A percentile compares a stretch with the other conserved stretches of the same genome.
These are phyloP conservation scores for Immersiporthe knoxdaviesiana DNA, from an alignment of 2,329 filamentous ascomycete genomes.

Conservation along the genomic window DNA sequence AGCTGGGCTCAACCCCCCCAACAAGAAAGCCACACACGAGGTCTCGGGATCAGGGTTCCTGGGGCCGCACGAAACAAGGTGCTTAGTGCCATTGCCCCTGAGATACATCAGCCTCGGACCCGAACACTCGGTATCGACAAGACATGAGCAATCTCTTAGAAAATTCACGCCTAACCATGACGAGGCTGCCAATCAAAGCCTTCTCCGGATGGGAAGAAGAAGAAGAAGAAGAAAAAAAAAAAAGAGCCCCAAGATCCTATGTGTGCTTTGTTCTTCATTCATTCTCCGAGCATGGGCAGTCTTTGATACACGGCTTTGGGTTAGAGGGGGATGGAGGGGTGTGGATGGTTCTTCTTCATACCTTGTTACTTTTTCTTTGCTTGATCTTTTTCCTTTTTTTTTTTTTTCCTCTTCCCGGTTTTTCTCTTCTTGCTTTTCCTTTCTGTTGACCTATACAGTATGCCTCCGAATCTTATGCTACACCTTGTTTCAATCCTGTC, in stretches of 20 bases:
- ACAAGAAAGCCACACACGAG: conserved; percentile 17
- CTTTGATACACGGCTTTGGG: conserved; percentile 14
- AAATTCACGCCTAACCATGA: background rate
- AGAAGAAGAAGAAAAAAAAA: no score
- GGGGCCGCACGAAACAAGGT: conserved; percentile 15
- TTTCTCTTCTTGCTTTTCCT: conserved; percentile 7
- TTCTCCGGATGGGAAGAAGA: background rate
- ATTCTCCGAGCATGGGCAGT: conserved; percentile 8
- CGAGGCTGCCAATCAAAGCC: conserved; percentile 16
- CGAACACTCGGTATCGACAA: conserved; percentile 18
- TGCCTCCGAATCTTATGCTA: conserved; percentile 2
- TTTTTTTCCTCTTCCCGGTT: background rate
- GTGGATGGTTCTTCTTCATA: background rate
- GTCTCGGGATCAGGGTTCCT: conserved; percentile 12
- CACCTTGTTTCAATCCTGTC: background rate
- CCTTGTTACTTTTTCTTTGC: background rate
- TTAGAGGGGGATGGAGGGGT: background rate
- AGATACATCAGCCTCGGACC: conserved; percentile 25
- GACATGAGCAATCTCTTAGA: conserved; percentile 1
- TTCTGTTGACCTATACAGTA: background rate
- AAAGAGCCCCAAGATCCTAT: no score
- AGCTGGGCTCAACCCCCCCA: conserved; percentile 1
- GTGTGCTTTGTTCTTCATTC: conserved; percentile 23
- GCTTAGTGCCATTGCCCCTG: conserved; percentile 14
- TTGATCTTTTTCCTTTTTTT: background rate